Conservation (phyloP, 805 yeast genomes). For the Yamadazyma olivae region DNA sequence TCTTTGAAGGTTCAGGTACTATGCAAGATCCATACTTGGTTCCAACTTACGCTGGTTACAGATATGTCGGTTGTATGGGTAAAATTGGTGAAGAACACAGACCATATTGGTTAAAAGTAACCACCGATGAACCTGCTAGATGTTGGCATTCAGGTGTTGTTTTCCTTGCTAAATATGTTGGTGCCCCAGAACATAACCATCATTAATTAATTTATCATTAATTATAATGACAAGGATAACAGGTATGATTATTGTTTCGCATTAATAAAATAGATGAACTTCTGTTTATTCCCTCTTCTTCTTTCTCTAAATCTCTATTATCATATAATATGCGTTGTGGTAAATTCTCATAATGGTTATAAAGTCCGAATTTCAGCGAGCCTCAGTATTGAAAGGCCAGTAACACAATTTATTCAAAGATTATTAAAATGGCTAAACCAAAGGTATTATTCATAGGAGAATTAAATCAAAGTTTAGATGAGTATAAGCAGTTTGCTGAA, state of each 20-base stretch:
- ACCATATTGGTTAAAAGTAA: constrained; percentile 89
- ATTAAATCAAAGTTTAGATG: constrained; percentile 43
- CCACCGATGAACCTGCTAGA: constrained; percentile 79
- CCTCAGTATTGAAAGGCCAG: too few relatives aligned
- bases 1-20: constrained; percentile 87
- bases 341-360: too few relatives aligned
- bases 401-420: neutral
- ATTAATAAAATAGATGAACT: neutral
- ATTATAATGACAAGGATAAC: too few relatives aligned
- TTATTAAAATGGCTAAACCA: constrained; percentile 17
- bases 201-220: neutral
- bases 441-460: constrained; percentile 51
- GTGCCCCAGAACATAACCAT: constrained; percentile 69
- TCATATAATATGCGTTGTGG: too few relatives aligned
- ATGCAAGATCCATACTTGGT: constrained; percentile 83
- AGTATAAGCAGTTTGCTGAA: constrained; percentile 39
- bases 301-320: too few relatives aligned
- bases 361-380: too few relatives aligned
- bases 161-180: constrained; percentile 83
- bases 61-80: constrained; percentile 98
- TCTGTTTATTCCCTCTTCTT: too few relatives aligned
- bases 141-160: constrained; percentile 99
- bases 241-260: neutral
- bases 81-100: constrained; percentile 83
- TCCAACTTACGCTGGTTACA: constrained; percentile 86